Conservation (phyloP, 139 green algal species). For the Deuterostichococcus epilithicus region DNA sequence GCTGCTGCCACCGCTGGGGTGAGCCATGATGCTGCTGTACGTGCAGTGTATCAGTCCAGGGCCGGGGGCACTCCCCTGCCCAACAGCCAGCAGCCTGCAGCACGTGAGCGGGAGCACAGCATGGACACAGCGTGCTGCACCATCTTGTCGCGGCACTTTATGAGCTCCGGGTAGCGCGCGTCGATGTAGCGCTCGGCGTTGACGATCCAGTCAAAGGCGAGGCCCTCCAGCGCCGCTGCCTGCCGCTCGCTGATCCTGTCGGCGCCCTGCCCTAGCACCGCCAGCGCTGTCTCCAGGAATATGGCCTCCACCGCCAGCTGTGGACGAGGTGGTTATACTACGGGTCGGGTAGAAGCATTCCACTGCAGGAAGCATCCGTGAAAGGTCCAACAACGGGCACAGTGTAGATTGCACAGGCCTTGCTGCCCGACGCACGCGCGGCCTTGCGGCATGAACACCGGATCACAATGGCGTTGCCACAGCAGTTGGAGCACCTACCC, state of each 20-base stretch:
- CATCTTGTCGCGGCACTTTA: constrained; percentile 22
- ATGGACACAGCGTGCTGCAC: neutral
- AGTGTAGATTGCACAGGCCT: neutral
- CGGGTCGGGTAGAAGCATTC: neutral
- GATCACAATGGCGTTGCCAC: neutral
- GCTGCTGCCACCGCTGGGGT: too few relatives aligned
- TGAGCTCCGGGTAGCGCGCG: constrained; percentile 16
- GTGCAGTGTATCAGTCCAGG: too few relatives aligned
- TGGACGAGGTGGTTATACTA: too few relatives aligned
- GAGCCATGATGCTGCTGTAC: too few relatives aligned
- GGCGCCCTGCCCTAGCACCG: constrained; percentile 37
- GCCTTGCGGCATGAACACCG: neutral
- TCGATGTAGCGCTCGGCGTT: constrained; percentile 51
- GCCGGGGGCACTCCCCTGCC: too few relatives aligned
- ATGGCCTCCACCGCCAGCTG: constrained; percentile 60
- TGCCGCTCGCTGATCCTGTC: constrained; percentile 26
- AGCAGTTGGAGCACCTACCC: constrained; percentile 7
- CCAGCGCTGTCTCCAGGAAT: constrained; percentile 56
- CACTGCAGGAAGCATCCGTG: too few relatives aligned
- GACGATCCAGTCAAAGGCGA: constrained; percentile 63
- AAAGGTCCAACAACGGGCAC: neutral
- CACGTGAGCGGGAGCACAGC: neutral
- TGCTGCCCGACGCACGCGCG: too few relatives aligned
- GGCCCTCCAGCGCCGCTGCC: constrained; percentile 28
- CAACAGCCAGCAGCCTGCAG: neutral